phyloP scores from a whole-genome alignment of 202 grass and related monocot genomes.

The Bolboschoenoplectus hybrid region DNA sequence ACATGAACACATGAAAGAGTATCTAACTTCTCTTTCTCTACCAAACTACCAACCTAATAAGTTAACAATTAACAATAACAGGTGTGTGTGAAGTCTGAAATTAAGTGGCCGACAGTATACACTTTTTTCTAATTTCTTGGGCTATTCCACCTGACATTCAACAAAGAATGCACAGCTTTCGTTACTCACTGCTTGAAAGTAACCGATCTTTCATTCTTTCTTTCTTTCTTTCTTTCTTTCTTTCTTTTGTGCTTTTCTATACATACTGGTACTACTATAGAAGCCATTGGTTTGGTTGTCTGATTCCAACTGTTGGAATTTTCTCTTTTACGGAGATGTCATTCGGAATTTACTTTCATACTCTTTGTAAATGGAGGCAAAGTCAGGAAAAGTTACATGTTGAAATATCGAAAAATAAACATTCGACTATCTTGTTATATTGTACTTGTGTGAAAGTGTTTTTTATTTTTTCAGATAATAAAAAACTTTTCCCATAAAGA shows the following conservation, averaged over 20 bases:
- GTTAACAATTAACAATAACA: background rate
- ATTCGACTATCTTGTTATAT: background rate
- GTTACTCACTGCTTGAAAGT: background rate
- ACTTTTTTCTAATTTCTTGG: background rate
- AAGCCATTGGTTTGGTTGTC: background rate
- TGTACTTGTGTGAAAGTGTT: background rate
- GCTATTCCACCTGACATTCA: conserved; percentile 19
- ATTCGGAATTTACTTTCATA: background rate
- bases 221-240: background rate
- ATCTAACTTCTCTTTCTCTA: no score
- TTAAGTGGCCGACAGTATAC: conserved; percentile 15
- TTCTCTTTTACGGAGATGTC: background rate
- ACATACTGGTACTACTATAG: no score
- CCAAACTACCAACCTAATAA: background rate
- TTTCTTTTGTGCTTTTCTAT: no score
- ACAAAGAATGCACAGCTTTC: conserved; percentile 18
- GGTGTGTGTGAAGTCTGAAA: background rate
- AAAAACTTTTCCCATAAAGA: background rate
- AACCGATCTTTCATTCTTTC: background rate
- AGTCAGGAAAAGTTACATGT: background rate
- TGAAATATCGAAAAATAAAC: background rate
- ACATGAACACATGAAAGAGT: no score
- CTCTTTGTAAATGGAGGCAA: background rate
- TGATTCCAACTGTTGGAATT: background rate
- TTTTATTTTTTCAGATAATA: background rate